These are phyloP conservation scores for Xylaria flabelliformis DNA, from an alignment of 495 filamentous ascomycete species.

Conservation along the genomic window DNA sequence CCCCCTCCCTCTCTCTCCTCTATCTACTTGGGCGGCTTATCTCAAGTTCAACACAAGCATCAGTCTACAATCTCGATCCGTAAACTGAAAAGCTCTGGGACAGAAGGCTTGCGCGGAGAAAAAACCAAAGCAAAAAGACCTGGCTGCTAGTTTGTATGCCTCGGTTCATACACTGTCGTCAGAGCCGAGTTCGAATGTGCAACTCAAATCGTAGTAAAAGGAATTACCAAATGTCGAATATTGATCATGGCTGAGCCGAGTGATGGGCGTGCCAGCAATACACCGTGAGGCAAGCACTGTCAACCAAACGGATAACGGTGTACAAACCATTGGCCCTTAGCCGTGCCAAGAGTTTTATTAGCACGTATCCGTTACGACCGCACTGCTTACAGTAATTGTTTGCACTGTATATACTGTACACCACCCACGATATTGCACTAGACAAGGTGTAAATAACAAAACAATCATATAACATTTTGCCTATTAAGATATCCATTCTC, in stretches of 20 bases:
- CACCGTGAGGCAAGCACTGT: background rate
- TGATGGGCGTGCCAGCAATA: background rate
- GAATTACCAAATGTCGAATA: background rate
- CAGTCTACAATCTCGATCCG: background rate
- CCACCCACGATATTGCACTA: background rate
- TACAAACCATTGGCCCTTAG: background rate
- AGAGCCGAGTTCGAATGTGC: background rate
- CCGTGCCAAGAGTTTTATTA: conserved; percentile 5
- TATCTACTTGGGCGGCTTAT: background rate
- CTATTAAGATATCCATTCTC: too few relatives aligned
- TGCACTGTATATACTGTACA: conserved; percentile 1
- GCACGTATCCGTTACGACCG: background rate
- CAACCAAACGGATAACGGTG: background rate
- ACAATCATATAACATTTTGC: background rate
- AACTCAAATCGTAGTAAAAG: background rate
- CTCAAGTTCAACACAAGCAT: background rate
- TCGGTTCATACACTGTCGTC: background rate
- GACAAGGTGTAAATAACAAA: background rate
- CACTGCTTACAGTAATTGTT: background rate
- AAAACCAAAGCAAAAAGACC: background rate
- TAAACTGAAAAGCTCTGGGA: background rate
- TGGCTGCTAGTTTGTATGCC: background rate
- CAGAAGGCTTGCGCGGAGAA: background rate
- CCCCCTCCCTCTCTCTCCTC: background rate
- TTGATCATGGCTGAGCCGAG: background rate